phyloP scores from a whole-genome alignment of 2,329 filamentous ascomycete species.

The Ascochyta clinopodiicola region DNA sequence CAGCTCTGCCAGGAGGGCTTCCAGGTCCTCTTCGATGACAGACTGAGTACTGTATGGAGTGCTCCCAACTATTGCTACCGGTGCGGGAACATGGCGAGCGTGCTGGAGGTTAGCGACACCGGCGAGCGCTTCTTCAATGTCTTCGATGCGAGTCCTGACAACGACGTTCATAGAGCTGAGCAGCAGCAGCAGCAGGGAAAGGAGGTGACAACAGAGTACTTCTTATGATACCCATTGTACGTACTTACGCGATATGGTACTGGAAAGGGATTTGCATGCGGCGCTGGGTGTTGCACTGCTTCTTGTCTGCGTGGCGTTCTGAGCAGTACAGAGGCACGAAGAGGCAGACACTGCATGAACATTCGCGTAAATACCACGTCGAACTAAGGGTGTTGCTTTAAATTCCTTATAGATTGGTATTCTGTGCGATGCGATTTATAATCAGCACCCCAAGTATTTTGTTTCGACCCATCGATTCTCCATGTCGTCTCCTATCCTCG shows the following conservation, averaged over 20 bases:
- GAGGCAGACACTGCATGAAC: background rate
- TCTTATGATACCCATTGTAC: slow-evolving; percentile 60
- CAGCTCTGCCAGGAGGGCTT: slow-evolving; percentile 98
- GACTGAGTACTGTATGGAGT: slow-evolving; percentile 95
- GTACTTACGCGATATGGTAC: slow-evolving; percentile 20
- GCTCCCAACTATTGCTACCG: slow-evolving; percentile 80
- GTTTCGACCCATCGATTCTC: slow-evolving; percentile 91
- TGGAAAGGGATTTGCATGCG: slow-evolving; percentile 19
- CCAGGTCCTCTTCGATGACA: slow-evolving; percentile 94
- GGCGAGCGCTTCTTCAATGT: slow-evolving; percentile 97
- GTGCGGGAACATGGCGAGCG: slow-evolving; percentile 96
- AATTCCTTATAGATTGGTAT: background rate
- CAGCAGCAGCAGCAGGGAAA: slow-evolving; percentile 79
- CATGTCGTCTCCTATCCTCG: slow-evolving; percentile 78
- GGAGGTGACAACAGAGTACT: slow-evolving; percentile 71
- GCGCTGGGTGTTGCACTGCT: slow-evolving; percentile 17
- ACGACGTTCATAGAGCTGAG: slow-evolving; percentile 84
- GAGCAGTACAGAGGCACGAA: background rate
- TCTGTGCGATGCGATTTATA: background rate
- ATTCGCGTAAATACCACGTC: slow-evolving; percentile 2
- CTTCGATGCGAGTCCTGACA: slow-evolving; percentile 95
- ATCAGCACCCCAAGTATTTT: slow-evolving; percentile 84
- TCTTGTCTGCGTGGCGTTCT: background rate
- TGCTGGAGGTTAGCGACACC: slow-evolving; percentile 91
- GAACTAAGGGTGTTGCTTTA: slow-evolving; percentile 5